Evolutionary conservation across 257 asterid genomes (phyloP), one percentile per base, ranked within the genome.

Genomic region (Nicotiana obtusifolia): DNA sequence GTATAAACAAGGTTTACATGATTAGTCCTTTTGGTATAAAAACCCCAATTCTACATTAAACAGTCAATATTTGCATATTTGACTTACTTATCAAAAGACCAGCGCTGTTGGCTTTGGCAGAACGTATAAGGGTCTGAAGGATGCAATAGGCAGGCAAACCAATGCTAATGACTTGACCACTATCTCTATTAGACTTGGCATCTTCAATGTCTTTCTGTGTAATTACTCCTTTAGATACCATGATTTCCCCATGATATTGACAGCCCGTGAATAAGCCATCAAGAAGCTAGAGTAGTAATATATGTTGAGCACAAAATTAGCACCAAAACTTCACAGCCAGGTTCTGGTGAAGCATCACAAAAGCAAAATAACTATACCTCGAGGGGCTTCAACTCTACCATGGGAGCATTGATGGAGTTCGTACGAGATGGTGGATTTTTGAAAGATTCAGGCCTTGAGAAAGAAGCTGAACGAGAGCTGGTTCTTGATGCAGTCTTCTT

Each of bases 81-180:
- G 26, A 82, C 94, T 88, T 86, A 93, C 99, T 80, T 64, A 93
- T 83, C 89, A 94, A 80, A 54, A 96, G 59, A 26, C 99, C 99
- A 19, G 83, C 59, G 47, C 93, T 75, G 84, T 91, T 81, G 83
- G 93, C 94, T 80, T 91, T 93, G 10, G 87, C 95, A 17, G 99
- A 94, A 14, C 87, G 94, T 44, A 94, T 28, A 81, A 96, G 97
- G 52, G 88, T 83, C 83, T 90, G 95, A 86, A 91, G 92, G 83
- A 93, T 80, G 91, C 95, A 86, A 87, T 90, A 96, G 81, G 99
- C 93, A 62, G 98, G 99, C 80, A 96, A 84, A 67, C 99, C 99
- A 4, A 89, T 83, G 87, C 89, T 89, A 69, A 94, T 83, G 82
- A 93, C 85, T 64, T 78, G 78, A 16, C 89, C 89, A 78, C 82